phyloP scores from a whole-genome alignment of 2,329 filamentous ascomycete genomes.

The Bertia moriformis region DNA sequence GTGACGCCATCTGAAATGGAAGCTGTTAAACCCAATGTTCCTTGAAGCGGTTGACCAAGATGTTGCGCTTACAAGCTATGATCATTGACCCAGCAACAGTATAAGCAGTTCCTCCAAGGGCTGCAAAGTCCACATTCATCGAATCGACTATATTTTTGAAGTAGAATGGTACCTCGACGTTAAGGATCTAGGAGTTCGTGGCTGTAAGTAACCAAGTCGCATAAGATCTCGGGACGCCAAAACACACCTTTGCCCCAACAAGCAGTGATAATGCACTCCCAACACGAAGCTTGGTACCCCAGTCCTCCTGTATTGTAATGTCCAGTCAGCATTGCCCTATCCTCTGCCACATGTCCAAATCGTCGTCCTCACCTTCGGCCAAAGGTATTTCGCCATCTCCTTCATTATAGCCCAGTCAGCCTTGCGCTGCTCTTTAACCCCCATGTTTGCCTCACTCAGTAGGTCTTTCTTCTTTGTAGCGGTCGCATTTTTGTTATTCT shows the following conservation, averaged over 20 bases:
- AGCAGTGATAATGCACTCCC: slow-evolving; percentile 70
- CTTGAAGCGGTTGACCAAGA: not conserved
- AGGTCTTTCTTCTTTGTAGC: slow-evolving; percentile 27
- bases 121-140: slow-evolving; percentile 72
- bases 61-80: slow-evolving; percentile 42
- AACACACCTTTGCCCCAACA: slow-evolving; percentile 71
- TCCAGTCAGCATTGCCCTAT: not conserved
- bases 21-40: not conserved
- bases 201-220: no score
- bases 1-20: slow-evolving; percentile 72
- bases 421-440: slow-evolving; percentile 77
- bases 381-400: slow-evolving; percentile 91
- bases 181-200: slow-evolving; percentile 40
- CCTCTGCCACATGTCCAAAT: not conserved
- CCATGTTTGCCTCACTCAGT: slow-evolving; percentile 50
- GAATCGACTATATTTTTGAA: slow-evolving; percentile 96
- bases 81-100: slow-evolving; percentile 78
- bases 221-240: no score
- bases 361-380: slow-evolving; percentile 66
- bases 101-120: slow-evolving; percentile 72
- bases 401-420: slow-evolving; percentile 98
- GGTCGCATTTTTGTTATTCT: not conserved
- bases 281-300: slow-evolving; percentile 66
- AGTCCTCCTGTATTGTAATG: not conserved
- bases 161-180: slow-evolving; percentile 97